These are phyloP conservation scores for Pontederia paniculata DNA, from an alignment of 176 grass and related monocot genomes.

Conservation along the genomic window DNA sequence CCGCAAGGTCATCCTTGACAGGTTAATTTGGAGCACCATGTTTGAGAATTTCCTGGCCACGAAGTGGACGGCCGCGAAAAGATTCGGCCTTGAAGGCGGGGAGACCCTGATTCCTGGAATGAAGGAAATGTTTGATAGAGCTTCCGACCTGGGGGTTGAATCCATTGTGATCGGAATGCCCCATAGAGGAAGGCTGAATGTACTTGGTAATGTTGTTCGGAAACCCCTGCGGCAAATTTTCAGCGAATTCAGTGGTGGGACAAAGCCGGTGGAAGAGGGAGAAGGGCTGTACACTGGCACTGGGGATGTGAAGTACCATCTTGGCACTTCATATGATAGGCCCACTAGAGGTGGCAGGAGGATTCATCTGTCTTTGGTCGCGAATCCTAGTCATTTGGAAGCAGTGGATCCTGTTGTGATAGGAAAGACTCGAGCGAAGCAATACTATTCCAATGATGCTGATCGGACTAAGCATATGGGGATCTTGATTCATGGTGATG, in stretches of 20 bases:
- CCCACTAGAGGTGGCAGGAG: conserved; percentile 76
- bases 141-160: conserved; percentile 60
- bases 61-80: conserved; percentile 86
- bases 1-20: conserved; percentile 66
- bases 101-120: conserved; percentile 94
- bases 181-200: conserved; percentile 93
- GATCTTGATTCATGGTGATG: conserved; percentile 77
- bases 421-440: conserved; percentile 86
- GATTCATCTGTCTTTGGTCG: conserved; percentile 82
- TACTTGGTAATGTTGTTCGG: conserved; percentile 75
- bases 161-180: conserved; percentile 94
- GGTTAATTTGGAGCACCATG: conserved; percentile 86
- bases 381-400: conserved; percentile 90
- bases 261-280: conserved; percentile 65
- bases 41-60: conserved; percentile 95
- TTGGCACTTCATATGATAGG: conserved; percentile 92
- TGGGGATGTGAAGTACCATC: conserved; percentile 91
- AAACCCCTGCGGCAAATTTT: conserved; percentile 88
- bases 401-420: conserved; percentile 80
- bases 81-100: conserved; percentile 79
- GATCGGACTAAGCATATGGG: conserved; percentile 82
- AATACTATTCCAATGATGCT: conserved; percentile 74
- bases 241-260: conserved; percentile 84
- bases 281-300: conserved; percentile 83
- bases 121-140: conserved; percentile 94